Conservation (phyloP, 106 monocot genomes). For the Dioscorea dumetorum region DNA sequence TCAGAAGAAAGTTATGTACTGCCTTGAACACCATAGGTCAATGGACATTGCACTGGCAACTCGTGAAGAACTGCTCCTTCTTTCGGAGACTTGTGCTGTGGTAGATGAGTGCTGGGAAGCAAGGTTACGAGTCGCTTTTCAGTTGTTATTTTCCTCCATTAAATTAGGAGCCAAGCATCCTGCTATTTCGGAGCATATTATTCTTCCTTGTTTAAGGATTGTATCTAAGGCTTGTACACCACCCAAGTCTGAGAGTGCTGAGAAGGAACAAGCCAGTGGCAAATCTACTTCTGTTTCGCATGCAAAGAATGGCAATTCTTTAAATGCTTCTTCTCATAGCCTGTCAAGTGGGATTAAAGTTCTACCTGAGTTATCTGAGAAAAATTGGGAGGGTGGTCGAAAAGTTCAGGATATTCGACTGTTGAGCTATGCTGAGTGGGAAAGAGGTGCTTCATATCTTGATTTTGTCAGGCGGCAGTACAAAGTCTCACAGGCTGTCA, state of each 20-base stretch:
- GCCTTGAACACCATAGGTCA: conserved; percentile 94
- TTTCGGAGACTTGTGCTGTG: conserved; percentile 83
- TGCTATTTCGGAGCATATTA: conserved; percentile 90
- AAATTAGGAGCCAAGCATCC: conserved; percentile 92
- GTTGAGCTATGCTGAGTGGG: conserved; percentile 94
- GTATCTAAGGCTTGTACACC: conserved; percentile 97
- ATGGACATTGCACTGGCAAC: conserved; percentile 89
- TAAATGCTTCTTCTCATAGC: conserved; percentile 19
- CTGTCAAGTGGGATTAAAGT: conserved; percentile 28
- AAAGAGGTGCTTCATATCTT: conserved; percentile 90
- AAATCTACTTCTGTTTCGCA: conserved; percentile 30
- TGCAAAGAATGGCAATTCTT: conserved; percentile 39
- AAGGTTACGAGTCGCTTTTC: conserved; percentile 86
- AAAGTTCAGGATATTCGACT: conserved; percentile 69
- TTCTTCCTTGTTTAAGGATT: conserved; percentile 97
- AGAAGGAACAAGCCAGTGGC: conserved; percentile 53
- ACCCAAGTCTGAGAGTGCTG: conserved; percentile 65
- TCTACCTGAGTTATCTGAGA: conserved; percentile 40
- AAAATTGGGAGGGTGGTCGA: conserved; percentile 26
- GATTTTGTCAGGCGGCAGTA: conserved; percentile 97
- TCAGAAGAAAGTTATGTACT: conserved; percentile 96
- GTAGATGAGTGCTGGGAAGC: conserved; percentile 98
- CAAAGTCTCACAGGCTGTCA: conserved; percentile 66
- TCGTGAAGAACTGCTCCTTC: conserved; percentile 81
- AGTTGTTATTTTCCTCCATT: conserved; percentile 91